Evolutionary conservation across 768 basidiomycete genomes (phyloP), one percentile per base, ranked within the genome.

Genomic region (Suillus ampliporus): DNA sequence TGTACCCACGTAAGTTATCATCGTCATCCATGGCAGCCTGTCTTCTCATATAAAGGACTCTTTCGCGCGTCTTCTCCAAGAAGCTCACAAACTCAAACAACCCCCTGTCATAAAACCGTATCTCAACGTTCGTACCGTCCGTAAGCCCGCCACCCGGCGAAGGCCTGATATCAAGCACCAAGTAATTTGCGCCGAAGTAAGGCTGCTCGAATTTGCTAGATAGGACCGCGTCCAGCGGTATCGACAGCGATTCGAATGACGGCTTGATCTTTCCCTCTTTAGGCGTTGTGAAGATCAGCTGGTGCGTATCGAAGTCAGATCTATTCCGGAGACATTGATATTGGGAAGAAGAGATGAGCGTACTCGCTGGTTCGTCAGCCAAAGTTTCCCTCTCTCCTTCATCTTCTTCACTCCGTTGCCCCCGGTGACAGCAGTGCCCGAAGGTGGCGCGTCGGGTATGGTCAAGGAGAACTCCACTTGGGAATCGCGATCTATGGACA

Each of bases 161-260:
- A 6, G 92, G 91, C 67, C 82, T 85, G 69, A 94, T 77, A 52
- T 88, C 85, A 66, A 94, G 80, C 1, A 78, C 71, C 53, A 94
- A 79, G 66, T 84, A 90, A 73, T 94, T 94, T 11, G 83, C 74
- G 51, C 83, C 84, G 60, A 94, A 88, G 10, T 86, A 82, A 5
- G 92, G 92, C 71, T 93, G 92, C 66, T 91, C 86, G 70, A 90
- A 93, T 66, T 81, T 83, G 21, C 90, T 89, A 11, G 86, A 84
- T 14, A 92, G 75, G 62, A 94, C 84, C 0, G 88, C 79, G 38
- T 79, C 82, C 7, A 91, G 79, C 6, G 89, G 91, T 38, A 93
- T 70, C 13, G 81, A 79, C 52, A 85, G 67, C 19, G 83, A 80
- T 14, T 79, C 75, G 65, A 85, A 76, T 38, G 74, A 64, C 26